These are phyloP conservation scores for Hymenoscyphus repandus DNA, from an alignment of 2,329 filamentous ascomycete genomes.

Conservation along the genomic window DNA sequence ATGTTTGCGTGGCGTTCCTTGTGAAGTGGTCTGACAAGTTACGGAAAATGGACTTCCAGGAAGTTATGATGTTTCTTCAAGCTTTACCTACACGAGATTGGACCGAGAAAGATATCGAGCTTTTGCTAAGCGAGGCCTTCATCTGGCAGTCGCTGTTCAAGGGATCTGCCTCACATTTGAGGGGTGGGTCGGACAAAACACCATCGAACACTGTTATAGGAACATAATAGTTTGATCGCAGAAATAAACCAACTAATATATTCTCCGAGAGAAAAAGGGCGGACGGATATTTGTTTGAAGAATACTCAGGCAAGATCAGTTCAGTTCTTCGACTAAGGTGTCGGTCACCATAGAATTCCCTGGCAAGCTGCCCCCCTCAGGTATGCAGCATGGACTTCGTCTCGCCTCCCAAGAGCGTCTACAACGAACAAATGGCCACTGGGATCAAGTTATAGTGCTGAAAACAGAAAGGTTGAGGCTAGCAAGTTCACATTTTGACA, in stretches of 20 bases:
- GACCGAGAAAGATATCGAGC: conserved; percentile 97
- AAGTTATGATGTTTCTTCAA: conserved; percentile 99
- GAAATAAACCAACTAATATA: not conserved
- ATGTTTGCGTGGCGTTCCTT: conserved; percentile 94
- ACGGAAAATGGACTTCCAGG: conserved; percentile 95
- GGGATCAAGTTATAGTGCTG: too few relatives aligned
- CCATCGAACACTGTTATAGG: conserved; percentile 23
- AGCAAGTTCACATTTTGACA: too few relatives aligned
- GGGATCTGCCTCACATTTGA: conserved; percentile 84
- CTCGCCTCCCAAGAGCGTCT: too few relatives aligned
- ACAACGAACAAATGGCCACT: too few relatives aligned
- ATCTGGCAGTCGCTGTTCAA: conserved; percentile 99
- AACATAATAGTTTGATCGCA: conserved; percentile 1
- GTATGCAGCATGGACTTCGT: too few relatives aligned
- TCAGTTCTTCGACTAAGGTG: too few relatives aligned
- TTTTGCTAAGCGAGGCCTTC: conserved; percentile 91
- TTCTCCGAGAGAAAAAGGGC: not conserved
- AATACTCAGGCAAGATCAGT: too few relatives aligned
- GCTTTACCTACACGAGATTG: conserved; percentile 86
- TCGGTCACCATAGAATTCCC: too few relatives aligned
- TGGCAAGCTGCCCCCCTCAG: too few relatives aligned
- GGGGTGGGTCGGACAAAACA: conserved; percentile 39
- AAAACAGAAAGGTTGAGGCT: too few relatives aligned
- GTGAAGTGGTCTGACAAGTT: conserved; percentile 98
- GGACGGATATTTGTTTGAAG: too few relatives aligned